Percentiles rank a stretch among this genome's conserved stretches.
Evolutionary conservation across 2,329 filamentous ascomycete species (phyloP).

Genomic region (Pseudocercospora ulei): DNA sequence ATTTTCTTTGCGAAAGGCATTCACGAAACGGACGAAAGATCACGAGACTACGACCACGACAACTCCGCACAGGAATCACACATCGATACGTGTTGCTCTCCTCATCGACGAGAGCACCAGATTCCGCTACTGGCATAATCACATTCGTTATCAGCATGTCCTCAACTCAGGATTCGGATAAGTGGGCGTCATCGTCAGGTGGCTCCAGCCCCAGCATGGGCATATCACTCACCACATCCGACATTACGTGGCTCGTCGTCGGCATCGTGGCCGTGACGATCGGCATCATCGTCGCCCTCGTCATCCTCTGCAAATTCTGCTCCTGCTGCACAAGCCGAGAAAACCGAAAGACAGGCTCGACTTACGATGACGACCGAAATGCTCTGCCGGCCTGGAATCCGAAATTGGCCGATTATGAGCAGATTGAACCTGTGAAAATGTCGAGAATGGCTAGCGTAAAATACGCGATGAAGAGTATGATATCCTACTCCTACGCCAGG

Average conservation of each 20-base stretch:
- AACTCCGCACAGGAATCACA: no score
- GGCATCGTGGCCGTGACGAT: slow-evolving; percentile 4
- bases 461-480: slow-evolving; percentile 3
- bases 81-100: no score
- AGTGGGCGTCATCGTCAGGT: neutral
- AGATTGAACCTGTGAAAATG: slow-evolving; percentile 2
- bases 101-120: neutral
- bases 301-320: slow-evolving; percentile 18
- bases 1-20: no score
- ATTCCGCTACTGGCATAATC: neutral
- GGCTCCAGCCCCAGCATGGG: slow-evolving; percentile 2
- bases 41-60: no score
- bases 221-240: slow-evolving; percentile 2
- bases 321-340: slow-evolving; percentile 3
- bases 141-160: neutral
- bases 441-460: slow-evolving; percentile 14
- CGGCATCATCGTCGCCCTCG: slow-evolving; percentile 3
- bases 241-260: slow-evolving; percentile 3
- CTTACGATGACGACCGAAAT: slow-evolving; percentile 13
- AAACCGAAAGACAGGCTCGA: slow-evolving; percentile 3
- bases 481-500: neutral
- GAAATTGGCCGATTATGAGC: slow-evolving; percentile 5
- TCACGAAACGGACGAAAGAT: no score
- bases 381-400: slow-evolving; percentile 13
- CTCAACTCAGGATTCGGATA: neutral